Base-by-base conservation (phyloP, 2,329 filamentous ascomycete genomes). In the Metarhizium anisopliae region DNA sequence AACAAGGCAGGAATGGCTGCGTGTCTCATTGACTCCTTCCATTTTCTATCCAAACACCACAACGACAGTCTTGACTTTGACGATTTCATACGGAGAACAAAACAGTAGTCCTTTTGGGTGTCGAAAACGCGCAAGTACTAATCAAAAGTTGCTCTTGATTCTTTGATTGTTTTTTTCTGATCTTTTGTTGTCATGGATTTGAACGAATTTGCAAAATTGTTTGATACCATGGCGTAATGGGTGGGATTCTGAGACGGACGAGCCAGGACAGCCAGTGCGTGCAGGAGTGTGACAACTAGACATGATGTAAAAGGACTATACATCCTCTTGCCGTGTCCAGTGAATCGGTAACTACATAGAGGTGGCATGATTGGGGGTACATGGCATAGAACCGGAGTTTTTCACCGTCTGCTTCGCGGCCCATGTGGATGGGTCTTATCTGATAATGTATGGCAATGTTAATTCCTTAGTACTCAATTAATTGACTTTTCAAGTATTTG, bases 361-460 rank as follows among this genome's bases (percentile, higher is more conserved):
- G 18, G 18, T 20, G 51, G 38, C 30, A 38, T 40, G 29, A 51
- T 51, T 38, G 14, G n/a, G 6, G 32, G 32, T 11, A 35, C 32
- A 35, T 35, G 32, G 32, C 7, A 45, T 38, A 51, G 36, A 55
- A 29, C n/a, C n/a, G 35, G 18, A 20, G 45, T 43, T 52, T 25
- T 18, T 20, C 3, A 5, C 36, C 25, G 35, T 16, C 38, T n/a
- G 10, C n/a, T 35, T 29, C 6, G 16, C 40, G 16, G 40, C 16
- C 14, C 40, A 2, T 2, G n/a, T 25, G 18, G n/a, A 45, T 11
- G 42, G 42, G n/a, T 25, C 42, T 20, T 20, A 14, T 38, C 5
- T 6, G 25, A 42, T 50, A 45, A 40, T 53, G 35, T 53, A 55
- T 52, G 45, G 51, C 47, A 51, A 54, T 43, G 50, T 29, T 47